Base-by-base conservation (phyloP, 345 rosid species). In the Iberis pinnata region DNA sequence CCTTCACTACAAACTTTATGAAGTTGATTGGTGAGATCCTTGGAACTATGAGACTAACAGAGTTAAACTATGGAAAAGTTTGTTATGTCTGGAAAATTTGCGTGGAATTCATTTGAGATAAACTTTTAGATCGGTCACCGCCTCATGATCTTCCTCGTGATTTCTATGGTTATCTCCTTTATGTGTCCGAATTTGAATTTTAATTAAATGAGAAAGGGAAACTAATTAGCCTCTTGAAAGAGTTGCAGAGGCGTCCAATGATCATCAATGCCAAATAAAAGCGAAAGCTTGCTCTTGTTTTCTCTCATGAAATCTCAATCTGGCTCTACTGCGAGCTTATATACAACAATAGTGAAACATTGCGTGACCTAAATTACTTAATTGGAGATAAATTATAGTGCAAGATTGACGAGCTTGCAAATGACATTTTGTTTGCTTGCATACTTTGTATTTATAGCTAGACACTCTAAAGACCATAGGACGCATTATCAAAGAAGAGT, bases 171-270 rank as follows among this genome's bases (percentile, higher is more conserved):
- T n/a, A n/a, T 25, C 20, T 44, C 10, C 45, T 33, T 52, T 9
- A 12, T 17, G 11, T 32, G 52, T 25, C 38, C 8, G 24, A 32
- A 32, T 18, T 41, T 45, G 41, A 20, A 18, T 12, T 40, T 12
- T 27, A 26, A 15, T 2, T 31, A 42, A 24, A 4, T 12, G 52
- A 20, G 32, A 33, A 36, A 26, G 17, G 18, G 10, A 53, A 47
- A 35, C 47, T 45, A 53, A 6, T 5, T 13, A 56, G 82, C 95
- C 92, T 89, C 88, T 65, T 83, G 81, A 37, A 75, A 75, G 79
- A 83, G 73, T 49, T 81, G 67, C 53, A 81, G 32, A 0, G 97
- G 89, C 38, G 88, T 93, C 95, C 95, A 89, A 59, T 86, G 95
- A 70, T 83, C 97, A 61, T 81, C 84, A 24, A 62, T 56, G 42